Evolutionary conservation across 2,329 filamentous ascomycete species (phyloP), one percentile per base, ranked within the genome.

Genomic region (Penicillium oxalicum): DNA sequence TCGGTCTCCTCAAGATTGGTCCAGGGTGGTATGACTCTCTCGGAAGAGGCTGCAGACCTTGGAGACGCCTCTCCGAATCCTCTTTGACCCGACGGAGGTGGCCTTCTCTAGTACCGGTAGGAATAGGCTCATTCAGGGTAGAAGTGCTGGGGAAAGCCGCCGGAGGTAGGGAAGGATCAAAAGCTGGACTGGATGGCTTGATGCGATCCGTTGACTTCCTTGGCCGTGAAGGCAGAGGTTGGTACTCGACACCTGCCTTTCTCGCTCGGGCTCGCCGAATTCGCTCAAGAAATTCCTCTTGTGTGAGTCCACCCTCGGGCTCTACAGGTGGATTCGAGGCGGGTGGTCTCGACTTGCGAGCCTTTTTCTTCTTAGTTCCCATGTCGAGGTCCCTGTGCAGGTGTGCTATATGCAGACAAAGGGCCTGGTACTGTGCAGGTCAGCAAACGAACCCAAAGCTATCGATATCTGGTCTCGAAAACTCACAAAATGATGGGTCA

Each of bases 131-230:
- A 32, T 25, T 25, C 25, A 37, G 25, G 9, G 32, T 11, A 11
- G 26, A 6, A 5, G 71, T 47, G 6, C 67, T 72, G 24, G 72
- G 72, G 47, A 74, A 74, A 5, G 64, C 67, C 32, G 71, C 71
- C 38, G 71, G 66, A 37, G 65, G 67, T 12, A 67, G 55, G 38
- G 67, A 59, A 8, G 72, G 70, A 52, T 73, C 60, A 49, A 63
- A 74, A 13, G 47, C 44, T 18, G 48, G 48, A 18, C 40, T 47
- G 11, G 24, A 41, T 7, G 48, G 28, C n/a, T 25, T 24, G 47
- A 24, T 29, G 29, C 32, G 37, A 27, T 33, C 47, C 44, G n/a
- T 36, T 8, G 7, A 4, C 11, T 28, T 48, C 26, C 33, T 32
- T 26, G 38, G 26, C 26, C 39, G 25, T 6, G 44, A 27, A 9